Percentiles rank a stretch among this genome's conserved stretches.
These are phyloP conservation scores for Hypoxylon rickii DNA, from an alignment of 495 filamentous ascomycete species.

Conservation along the genomic window DNA sequence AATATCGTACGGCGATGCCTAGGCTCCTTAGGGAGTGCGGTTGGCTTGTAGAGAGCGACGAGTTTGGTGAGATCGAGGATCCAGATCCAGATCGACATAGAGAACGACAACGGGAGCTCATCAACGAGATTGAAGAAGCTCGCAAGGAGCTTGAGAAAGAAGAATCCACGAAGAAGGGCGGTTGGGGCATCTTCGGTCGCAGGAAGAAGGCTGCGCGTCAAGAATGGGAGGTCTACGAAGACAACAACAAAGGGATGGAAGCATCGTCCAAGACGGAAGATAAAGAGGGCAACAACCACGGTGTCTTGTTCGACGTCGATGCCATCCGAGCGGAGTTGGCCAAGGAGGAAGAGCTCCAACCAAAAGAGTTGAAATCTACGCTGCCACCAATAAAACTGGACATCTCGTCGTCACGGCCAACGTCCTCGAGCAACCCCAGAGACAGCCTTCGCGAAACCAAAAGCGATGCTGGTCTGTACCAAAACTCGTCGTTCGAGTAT, in stretches of 20 bases:
- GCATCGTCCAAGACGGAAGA: slow-evolving; percentile 45
- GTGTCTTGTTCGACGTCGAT: slow-evolving; percentile 92
- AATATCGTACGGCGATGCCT: slow-evolving; percentile 91
- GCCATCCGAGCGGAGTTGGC: slow-evolving; percentile 88
- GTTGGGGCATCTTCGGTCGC: slow-evolving; percentile 78
- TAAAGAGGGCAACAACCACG: slow-evolving; percentile 52
- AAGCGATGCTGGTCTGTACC: slow-evolving; percentile 47
- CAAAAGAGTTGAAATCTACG: slow-evolving; percentile 84
- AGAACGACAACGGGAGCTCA: slow-evolving; percentile 87
- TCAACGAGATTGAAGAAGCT: slow-evolving; percentile 95
- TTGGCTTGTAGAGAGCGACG: slow-evolving; percentile 88
- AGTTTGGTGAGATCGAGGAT: slow-evolving; percentile 97
- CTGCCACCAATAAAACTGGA: slow-evolving; percentile 87
- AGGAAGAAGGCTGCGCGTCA: slow-evolving; percentile 81
- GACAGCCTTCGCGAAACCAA: slow-evolving; percentile 55
- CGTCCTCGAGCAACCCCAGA: slow-evolving; percentile 38
- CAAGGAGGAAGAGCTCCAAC: slow-evolving; percentile 66
- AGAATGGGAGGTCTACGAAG: slow-evolving; percentile 94
- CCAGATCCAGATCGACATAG: slow-evolving; percentile 93
- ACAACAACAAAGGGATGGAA: slow-evolving; percentile 43
- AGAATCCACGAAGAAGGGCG: slow-evolving; percentile 46
- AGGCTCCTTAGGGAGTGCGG: slow-evolving; percentile 77
- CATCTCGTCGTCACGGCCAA: slow-evolving; percentile 45
- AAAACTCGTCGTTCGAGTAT: slow-evolving; percentile 36
- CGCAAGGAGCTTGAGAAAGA: slow-evolving; percentile 79